Evolutionary conservation across 2,329 filamentous ascomycete genomes (phyloP), one percentile per base, ranked within the genome.

Genomic region (Fusarium sublunatum): DNA sequence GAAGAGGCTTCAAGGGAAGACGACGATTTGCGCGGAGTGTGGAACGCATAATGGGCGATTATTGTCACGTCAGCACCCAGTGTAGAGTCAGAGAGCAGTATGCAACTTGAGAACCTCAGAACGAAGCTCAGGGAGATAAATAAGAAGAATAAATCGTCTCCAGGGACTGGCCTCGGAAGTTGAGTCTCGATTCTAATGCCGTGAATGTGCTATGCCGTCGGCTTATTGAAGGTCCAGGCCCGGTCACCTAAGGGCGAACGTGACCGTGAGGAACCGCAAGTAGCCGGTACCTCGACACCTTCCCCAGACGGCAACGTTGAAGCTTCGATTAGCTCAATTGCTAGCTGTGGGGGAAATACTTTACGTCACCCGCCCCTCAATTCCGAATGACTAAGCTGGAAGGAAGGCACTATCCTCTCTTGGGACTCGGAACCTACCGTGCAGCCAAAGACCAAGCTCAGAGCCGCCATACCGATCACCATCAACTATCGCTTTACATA

Each of bases 1-100:
- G 76, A 65, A 77, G 74, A 45, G 76, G 74, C 63, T 79, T 81
- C 68, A 83, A 73, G 60, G 79, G 79, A 63, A 82, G 77, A 65
- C 82, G 79, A 61, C 82, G 79, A 58, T 79, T 81, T 47, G 81
- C 78, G 68, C 83, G 81, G 70, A 87, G 77, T 55, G 57, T 60
- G 64, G 84, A 83, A 70, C 84, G 82, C 85, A 87, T 87, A 25
- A 67, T 76, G 72, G 57, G 49, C 36, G 43, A 48, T 28, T 49
- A 29, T 38, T 44, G 28, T 44, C 48, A 36, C 42, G 39, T 40
- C 41, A 50, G 43, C 45, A 29, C 57, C 60, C 68, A 64, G 59
- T 65, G 47, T 58, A 32, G 34, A 40, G 49, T 42, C 26, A 54
- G 34, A 36, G 24, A 46, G 29, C 53, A 51, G 40, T 52, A 38